Percentiles rank a stretch among this genome's conserved stretches.
These are phyloP conservation scores for Stephanodiscus minutulus DNA, from an alignment of 108 stramenopile species.

Conservation along the genomic window DNA sequence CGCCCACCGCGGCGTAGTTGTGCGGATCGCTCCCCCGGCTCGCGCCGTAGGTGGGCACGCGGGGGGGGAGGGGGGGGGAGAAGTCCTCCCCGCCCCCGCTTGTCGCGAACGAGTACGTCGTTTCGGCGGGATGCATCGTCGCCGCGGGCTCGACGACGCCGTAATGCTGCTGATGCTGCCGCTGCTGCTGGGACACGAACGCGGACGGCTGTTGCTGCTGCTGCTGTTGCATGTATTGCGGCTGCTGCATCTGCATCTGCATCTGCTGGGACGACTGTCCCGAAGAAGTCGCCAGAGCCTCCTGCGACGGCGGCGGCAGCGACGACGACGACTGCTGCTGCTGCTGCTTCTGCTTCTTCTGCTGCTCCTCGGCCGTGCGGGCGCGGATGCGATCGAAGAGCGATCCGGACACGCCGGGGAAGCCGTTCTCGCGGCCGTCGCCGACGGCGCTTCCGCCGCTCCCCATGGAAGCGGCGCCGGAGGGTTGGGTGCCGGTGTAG, in stretches of 20 bases:
- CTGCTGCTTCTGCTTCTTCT: not conserved
- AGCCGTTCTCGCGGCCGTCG: not conserved
- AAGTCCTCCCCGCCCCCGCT: slow-evolving; percentile 18
- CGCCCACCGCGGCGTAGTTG: slow-evolving; percentile 3
- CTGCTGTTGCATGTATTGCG: not conserved
- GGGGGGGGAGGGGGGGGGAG: slow-evolving; percentile 1
- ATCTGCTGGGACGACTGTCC: not conserved
- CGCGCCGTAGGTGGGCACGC: slow-evolving; percentile 29
- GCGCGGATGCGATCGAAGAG: slow-evolving; percentile 43
- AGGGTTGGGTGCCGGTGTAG: not conserved
- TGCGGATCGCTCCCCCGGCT: slow-evolving; percentile 7
- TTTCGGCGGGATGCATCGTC: slow-evolving; percentile 13
- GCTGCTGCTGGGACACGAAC: slow-evolving; percentile 12
- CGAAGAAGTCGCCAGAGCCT: not conserved
- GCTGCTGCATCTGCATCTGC: slow-evolving; percentile 17
- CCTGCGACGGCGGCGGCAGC: not conserved
- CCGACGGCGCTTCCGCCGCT: not conserved
- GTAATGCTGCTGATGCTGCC: slow-evolving; percentile 15
- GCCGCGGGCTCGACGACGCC: slow-evolving; percentile 1
- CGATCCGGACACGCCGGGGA: slow-evolving; percentile 28
- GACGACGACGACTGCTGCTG: slow-evolving; percentile 8
- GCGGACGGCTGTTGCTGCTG: slow-evolving; percentile 12
- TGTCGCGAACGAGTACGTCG: slow-evolving; percentile 32
- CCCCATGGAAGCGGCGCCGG: not conserved
- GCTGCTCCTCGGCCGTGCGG: slow-evolving; percentile 38